phyloP scores from a whole-genome alignment of 1,284 basidiomycete species.

The Neonothopanus nambi region DNA sequence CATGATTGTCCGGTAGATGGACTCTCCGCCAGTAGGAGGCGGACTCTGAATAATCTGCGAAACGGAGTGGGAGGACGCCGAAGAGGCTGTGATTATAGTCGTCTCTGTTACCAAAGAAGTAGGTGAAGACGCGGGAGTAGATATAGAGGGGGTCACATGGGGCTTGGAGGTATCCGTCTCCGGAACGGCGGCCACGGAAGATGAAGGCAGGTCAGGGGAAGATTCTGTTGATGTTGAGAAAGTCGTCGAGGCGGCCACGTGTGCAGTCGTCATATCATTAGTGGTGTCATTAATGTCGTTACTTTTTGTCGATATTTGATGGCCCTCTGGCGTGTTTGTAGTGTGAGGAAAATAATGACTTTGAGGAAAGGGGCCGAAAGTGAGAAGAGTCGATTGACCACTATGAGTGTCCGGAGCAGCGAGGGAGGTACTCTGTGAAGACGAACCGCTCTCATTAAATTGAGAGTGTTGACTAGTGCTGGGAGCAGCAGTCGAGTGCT shows the following conservation, averaged over 20 bases:
- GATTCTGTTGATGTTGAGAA: neutral
- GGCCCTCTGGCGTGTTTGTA: neutral
- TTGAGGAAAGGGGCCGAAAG: neutral
- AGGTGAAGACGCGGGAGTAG: neutral
- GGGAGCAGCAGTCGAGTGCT: neutral
- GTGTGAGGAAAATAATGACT: neutral
- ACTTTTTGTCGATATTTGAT: too few species aligned
- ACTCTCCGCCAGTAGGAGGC: conserved; percentile 76
- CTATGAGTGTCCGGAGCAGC: neutral
- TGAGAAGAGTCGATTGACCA: neutral
- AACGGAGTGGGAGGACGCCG: conserved; percentile 4
- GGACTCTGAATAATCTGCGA: conserved; percentile 21
- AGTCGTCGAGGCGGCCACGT: neutral
- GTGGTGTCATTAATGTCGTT: too few species aligned
- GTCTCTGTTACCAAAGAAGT: neutral
- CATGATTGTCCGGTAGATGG: conserved; percentile 96
- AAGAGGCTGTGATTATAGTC: conserved; percentile 16
- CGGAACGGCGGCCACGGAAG: too few species aligned
- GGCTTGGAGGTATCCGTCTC: neutral
- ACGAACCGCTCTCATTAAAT: neutral
- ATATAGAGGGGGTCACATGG: neutral
- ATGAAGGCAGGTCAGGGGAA: neutral
- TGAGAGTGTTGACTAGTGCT: neutral
- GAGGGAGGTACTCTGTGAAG: neutral
- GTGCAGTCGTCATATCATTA: neutral